A percentile compares a stretch with the other conserved stretches of the same genome.
These are phyloP conservation scores for Lojkania enalia DNA, from an alignment of 2,329 filamentous ascomycete genomes.

Conservation along the genomic window DNA sequence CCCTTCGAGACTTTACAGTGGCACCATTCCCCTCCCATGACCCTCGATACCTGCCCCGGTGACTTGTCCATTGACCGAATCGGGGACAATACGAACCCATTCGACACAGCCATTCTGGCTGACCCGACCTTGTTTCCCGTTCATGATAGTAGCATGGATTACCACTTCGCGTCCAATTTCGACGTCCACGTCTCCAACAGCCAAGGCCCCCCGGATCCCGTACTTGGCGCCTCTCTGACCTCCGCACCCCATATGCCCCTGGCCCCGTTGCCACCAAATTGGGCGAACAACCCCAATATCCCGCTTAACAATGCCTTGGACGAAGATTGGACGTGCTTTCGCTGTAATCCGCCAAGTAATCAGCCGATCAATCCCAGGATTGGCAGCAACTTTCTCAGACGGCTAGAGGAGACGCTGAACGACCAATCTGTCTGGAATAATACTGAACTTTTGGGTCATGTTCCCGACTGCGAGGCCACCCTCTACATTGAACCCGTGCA, in stretches of 20 bases:
- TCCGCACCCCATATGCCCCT: too few species aligned
- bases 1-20: not conserved
- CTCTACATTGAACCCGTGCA: conserved; percentile 48
- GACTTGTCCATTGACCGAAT: not conserved
- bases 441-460: conserved; percentile 41
- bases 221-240: too few species aligned
- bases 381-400: conserved; percentile 36
- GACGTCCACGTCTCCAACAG: too few species aligned
- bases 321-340: conserved; percentile 52
- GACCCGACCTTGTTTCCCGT: not conserved
- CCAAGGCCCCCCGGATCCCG: too few species aligned
- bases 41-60: not conserved
- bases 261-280: too few species aligned
- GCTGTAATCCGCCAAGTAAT: conserved; percentile 49
- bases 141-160: not conserved
- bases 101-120: not conserved
- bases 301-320: not conserved
- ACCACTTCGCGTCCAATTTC: conserved; percentile 1
- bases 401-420: conserved; percentile 28
- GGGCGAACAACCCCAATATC: too few species aligned
- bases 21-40: not conserved
- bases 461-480: conserved; percentile 45
- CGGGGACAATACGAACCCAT: not conserved
- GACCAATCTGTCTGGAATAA: conserved; percentile 31
- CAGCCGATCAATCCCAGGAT: conserved; percentile 28